phyloP scores from a whole-genome alignment of 768 basidiomycete genomes.

The Punctularia strigosozonata region DNA sequence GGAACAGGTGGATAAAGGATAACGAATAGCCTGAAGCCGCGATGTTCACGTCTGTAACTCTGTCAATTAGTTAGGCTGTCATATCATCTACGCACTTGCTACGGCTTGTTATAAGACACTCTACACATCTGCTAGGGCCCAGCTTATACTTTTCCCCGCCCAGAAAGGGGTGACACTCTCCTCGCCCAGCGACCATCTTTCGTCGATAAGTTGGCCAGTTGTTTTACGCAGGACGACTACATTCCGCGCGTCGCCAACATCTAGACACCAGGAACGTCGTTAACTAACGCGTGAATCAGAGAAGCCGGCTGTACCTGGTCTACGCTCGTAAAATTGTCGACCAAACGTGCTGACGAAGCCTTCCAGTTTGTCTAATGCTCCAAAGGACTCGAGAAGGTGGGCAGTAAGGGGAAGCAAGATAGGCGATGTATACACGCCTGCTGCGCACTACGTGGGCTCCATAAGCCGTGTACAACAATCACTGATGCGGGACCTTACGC shows the following conservation, averaged over 20 bases:
- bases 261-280: too few species aligned
- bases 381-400: slow-evolving; percentile 78
- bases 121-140: slow-evolving; percentile 37
- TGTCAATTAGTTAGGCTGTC: background rate
- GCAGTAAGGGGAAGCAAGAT: slow-evolving; percentile 86
- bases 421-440: slow-evolving; percentile 92
- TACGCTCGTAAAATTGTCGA: slow-evolving; percentile 60
- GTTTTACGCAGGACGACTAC: slow-evolving; percentile 34
- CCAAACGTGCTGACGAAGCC: slow-evolving; percentile 75
- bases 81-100: background rate
- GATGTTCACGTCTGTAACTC: too few species aligned
- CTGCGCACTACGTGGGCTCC: too few species aligned
- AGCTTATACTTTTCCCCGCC: slow-evolving; percentile 70
- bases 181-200: slow-evolving; percentile 33
- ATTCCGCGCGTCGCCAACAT: slow-evolving; percentile 18
- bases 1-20: slow-evolving; percentile 17
- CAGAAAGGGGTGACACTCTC: slow-evolving; percentile 74
- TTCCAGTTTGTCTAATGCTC: slow-evolving; percentile 70
- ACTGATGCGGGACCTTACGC: too few species aligned
- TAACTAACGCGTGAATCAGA: too few species aligned
- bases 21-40: slow-evolving; percentile 1
- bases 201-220: slow-evolving; percentile 27
- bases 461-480: too few species aligned
- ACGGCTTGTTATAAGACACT: slow-evolving; percentile 6
- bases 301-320: slow-evolving; percentile 12